A percentile compares a stretch with the other conserved stretches of the same genome.
Conservation (phyloP, 139 green algal genomes). For the Chlamydomonas schloesseri region DNA sequence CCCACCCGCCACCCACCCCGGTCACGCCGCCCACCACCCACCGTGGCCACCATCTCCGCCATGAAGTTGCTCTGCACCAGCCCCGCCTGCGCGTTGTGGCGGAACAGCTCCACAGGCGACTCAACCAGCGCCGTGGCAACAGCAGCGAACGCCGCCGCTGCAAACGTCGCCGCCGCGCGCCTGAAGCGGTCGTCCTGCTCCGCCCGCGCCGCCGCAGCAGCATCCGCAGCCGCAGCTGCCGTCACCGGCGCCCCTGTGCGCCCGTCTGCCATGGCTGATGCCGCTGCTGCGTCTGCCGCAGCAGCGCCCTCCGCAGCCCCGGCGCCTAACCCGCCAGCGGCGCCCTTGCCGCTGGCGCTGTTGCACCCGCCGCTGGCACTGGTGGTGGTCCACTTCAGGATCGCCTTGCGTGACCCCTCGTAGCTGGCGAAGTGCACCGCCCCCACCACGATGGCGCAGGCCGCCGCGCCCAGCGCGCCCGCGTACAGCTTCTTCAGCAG, state of each 20-base stretch:
- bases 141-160: conserved; percentile 54
- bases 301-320: too few species aligned
- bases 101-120: conserved; percentile 79
- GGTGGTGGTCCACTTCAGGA: neutral
- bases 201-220: neutral
- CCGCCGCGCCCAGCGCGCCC: conserved; percentile 42
- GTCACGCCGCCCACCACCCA: too few species aligned
- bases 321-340: too few species aligned
- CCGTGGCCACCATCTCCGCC: conserved; percentile 55
- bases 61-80: conserved; percentile 61
- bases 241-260: neutral
- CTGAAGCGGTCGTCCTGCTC: neutral
- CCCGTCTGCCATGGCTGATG: too few species aligned
- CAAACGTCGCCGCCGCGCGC: conserved; percentile 44
- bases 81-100: conserved; percentile 64
- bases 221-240: neutral
- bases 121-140: conserved; percentile 68
- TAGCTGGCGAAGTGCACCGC: conserved; percentile 69
- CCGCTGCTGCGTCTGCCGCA: neutral
- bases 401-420: conserved; percentile 18
- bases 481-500: conserved; percentile 38
- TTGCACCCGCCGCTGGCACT: too few species aligned
- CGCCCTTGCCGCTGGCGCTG: too few species aligned
- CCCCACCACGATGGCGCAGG: conserved; percentile 68
- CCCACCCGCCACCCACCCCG: too few species aligned